A percentile compares a stretch with the other conserved stretches of the same genome.
Evolutionary conservation across 257 asterid genomes (phyloP).

Genomic region (Nicotiana sylvestris): DNA sequence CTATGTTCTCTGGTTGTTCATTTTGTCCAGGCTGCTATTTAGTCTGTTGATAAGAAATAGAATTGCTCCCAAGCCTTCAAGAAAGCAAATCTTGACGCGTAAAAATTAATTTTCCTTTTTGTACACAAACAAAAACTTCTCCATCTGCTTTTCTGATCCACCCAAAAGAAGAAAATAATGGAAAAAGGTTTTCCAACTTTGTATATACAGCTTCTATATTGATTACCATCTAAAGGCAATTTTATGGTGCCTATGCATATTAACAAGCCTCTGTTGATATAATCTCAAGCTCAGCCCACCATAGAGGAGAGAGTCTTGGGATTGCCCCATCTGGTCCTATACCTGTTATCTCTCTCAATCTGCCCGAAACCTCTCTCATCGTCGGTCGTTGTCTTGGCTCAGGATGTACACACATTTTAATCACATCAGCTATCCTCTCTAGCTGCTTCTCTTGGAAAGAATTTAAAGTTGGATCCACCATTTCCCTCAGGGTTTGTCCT

Average conservation of each 20-base stretch:
- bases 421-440: slow-evolving; percentile 41
- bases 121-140: background rate
- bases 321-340: slow-evolving; percentile 65
- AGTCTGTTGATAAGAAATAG: background rate
- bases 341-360: slow-evolving; percentile 61
- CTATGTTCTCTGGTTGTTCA: background rate
- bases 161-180: background rate
- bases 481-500: slow-evolving; percentile 27
- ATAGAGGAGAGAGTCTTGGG: slow-evolving; percentile 66
- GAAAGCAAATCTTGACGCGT: background rate
- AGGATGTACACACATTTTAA: slow-evolving; percentile 45
- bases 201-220: slow-evolving; percentile 12
- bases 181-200: slow-evolving; percentile 8
- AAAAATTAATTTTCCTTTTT: background rate
- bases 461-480: slow-evolving; percentile 59
- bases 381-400: slow-evolving; percentile 43
- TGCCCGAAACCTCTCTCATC: slow-evolving; percentile 46
- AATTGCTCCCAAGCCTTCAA: background rate
- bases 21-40: background rate
- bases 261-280: slow-evolving; percentile 30
- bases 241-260: background rate
- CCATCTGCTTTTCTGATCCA: background rate
- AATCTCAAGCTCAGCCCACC: slow-evolving; percentile 98
- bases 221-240: slow-evolving; percentile 2
- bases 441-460: slow-evolving; percentile 47